Conservation (phyloP, 139 green algal genomes). For the Coccomyxa sp. region DNA sequence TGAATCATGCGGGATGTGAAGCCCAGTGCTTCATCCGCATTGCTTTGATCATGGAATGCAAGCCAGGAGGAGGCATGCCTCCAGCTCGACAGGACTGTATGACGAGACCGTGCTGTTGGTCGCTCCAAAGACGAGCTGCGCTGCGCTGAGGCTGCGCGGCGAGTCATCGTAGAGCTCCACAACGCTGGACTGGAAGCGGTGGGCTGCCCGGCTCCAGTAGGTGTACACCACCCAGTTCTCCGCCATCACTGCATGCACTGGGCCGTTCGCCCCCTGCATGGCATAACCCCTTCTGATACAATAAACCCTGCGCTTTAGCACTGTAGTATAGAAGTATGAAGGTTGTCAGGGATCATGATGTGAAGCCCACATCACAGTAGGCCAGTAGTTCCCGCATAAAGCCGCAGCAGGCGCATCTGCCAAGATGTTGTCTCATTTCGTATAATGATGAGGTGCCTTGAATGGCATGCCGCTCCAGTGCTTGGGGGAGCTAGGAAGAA, state of each 20-base stretch:
- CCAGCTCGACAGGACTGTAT: conserved; percentile 42
- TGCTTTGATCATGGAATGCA: neutral
- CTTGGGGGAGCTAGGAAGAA: no score
- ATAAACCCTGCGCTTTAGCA: neutral
- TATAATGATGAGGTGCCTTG: no score
- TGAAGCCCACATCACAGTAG: no score
- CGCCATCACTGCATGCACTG: conserved; percentile 64
- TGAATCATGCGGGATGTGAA: no score
- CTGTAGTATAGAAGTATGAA: no score
- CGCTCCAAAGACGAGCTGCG: conserved; percentile 40
- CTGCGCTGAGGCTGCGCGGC: conserved; percentile 28
- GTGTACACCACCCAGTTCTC: conserved; percentile 87
- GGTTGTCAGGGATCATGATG: no score
- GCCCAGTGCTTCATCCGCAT: no score
- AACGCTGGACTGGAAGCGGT: conserved; percentile 51
- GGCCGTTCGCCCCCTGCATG: conserved; percentile 48
- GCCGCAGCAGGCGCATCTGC: no score
- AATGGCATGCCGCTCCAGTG: no score
- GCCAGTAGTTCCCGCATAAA: no score
- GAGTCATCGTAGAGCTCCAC: conserved; percentile 84
- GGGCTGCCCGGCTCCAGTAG: conserved; percentile 49
- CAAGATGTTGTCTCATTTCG: no score
- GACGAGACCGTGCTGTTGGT: conserved; percentile 49
- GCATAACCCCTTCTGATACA: neutral
- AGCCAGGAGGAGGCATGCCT: conserved; percentile 12